Evolutionary conservation across 208 protist species (phyloP), one percentile per base, ranked within the genome.

Genomic region (Leishmania aethiopica): DNA sequence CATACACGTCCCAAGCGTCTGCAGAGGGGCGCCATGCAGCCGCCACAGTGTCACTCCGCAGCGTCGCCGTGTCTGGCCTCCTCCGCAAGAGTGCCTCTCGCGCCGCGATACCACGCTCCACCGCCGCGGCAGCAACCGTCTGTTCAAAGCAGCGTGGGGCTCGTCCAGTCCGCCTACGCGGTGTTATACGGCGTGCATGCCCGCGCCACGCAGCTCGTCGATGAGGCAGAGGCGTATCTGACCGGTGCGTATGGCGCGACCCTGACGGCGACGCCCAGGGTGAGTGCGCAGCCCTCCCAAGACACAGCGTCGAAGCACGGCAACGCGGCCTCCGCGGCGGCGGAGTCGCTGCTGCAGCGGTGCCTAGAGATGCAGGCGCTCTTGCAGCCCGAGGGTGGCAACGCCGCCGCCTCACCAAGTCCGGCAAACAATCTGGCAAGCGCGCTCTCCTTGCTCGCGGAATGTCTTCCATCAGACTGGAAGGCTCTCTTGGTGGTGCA

Each of bases 321-420:
- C 73, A 77, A 1, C 53, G 67, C 74, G 2, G 72, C 77, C 25
- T 53, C 70, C 32, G 4, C 19, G 25, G 47, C 47, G 3, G 75
- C 71, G 11, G 81, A 75, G 22, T 57, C 59, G n/a, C 47, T 84
- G 55, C 69, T 84, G 22, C 75, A 71, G 57, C 51, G 75, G 32
- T 80, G 55, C 70, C 66, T 59, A 5, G 53, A 42, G n/a, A 80
- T 84, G 75, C 75, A 84, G 64, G 49, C 35, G 5, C 25, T 57
- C 15, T 19, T 80, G 62, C 3, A 69, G 6, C 77, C 22, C 47
- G 60, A 72, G 15, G 37, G n/a, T 2, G 28, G 22, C 49, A 40
- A 35, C n/a, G n/a, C 57, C 11, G 59, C 28, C 77, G 60, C 5
- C 45, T 60, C 77, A 22, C 59, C n/a, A 11, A 47, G 28, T 51